phyloP scores from a whole-genome alignment of 2,329 filamentous ascomycete genomes.

The Aspergillus sp. region DNA sequence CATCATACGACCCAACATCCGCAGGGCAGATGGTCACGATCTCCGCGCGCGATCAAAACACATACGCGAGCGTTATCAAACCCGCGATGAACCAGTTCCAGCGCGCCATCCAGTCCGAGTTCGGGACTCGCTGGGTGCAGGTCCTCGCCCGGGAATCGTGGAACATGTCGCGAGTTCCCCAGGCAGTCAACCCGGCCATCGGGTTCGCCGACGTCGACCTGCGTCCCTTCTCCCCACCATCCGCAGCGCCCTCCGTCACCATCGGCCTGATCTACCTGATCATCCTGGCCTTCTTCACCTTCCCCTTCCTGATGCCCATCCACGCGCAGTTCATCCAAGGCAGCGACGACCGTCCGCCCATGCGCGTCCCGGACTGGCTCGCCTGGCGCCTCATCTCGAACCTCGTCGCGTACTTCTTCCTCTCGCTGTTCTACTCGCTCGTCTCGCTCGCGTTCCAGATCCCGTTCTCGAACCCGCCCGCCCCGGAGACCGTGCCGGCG shows the following conservation, averaged over 20 bases:
- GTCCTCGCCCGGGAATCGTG: slow-evolving; percentile 24
- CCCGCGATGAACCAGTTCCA: slow-evolving; percentile 44
- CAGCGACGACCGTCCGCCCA: slow-evolving; percentile 45
- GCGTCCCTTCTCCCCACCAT: slow-evolving; percentile 49
- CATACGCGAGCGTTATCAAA: slow-evolving; percentile 44
- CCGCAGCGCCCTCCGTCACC: slow-evolving; percentile 48
- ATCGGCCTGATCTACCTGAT: slow-evolving; percentile 60
- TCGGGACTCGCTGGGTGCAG: slow-evolving; percentile 37
- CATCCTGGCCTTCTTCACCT: slow-evolving; percentile 58
- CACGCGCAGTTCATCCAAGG: slow-evolving; percentile 51
- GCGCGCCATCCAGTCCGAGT: slow-evolving; percentile 37
- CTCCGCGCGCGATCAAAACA: slow-evolving; percentile 48
- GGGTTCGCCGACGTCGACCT: slow-evolving; percentile 50
- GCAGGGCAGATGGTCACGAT: slow-evolving; percentile 49
- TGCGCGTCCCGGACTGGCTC: slow-evolving; percentile 50
- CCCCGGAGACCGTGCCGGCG: slow-evolving; percentile 35
- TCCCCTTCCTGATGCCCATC: slow-evolving; percentile 55
- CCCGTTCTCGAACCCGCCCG: slow-evolving; percentile 46
- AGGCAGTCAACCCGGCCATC: slow-evolving; percentile 48
- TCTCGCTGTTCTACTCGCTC: slow-evolving; percentile 55
- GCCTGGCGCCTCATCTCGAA: slow-evolving; percentile 51
- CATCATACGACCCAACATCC: slow-evolving; percentile 51
- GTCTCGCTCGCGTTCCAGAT: slow-evolving; percentile 55
- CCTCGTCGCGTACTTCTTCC: slow-evolving; percentile 49
- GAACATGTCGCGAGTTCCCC: slow-evolving; percentile 41